Conservation (phyloP, 2,329 filamentous ascomycete genomes). For the Colletotrichum gloeosporioides region DNA sequence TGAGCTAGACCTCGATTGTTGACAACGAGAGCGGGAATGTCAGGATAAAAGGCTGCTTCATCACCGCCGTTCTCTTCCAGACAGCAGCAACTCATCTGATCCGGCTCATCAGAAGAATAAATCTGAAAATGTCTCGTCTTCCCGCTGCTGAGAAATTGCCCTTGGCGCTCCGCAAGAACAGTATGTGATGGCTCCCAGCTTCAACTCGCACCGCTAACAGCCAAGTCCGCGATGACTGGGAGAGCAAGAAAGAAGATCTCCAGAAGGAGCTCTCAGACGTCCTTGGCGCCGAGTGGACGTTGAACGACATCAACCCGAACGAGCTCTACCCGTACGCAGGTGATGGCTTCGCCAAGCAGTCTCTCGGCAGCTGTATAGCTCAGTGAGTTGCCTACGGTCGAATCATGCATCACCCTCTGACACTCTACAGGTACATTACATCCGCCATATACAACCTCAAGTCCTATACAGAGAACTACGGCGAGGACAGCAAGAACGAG, state of each 20-base stretch:
- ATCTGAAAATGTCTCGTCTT: constrained; percentile 39
- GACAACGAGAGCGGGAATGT: neutral
- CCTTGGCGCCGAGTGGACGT: constrained; percentile 54
- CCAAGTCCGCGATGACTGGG: constrained; percentile 58
- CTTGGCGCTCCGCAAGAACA: constrained; percentile 56
- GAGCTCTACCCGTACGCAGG: constrained; percentile 53
- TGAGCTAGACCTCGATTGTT: neutral
- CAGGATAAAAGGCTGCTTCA: neutral
- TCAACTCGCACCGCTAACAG: constrained; percentile 8
- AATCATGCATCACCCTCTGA: neutral
- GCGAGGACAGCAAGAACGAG: constrained; percentile 45
- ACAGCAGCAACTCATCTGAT: neutral
- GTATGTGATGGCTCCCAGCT: constrained; percentile 31
- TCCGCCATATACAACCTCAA: constrained; percentile 45
- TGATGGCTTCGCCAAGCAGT: constrained; percentile 44
- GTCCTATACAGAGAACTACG: constrained; percentile 40
- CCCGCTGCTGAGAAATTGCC: constrained; percentile 55
- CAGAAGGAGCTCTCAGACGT: constrained; percentile 49
- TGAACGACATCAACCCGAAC: constrained; percentile 49
- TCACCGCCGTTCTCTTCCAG: neutral
- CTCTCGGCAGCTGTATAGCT: constrained; percentile 48
- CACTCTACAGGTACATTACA: constrained; percentile 46
- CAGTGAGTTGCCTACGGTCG: constrained; percentile 34
- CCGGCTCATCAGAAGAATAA: neutral
- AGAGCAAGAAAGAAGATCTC: constrained; percentile 48